Evolutionary conservation across 2,329 filamentous ascomycete species (phyloP).

Genomic region (Penicillium nordicum): DNA sequence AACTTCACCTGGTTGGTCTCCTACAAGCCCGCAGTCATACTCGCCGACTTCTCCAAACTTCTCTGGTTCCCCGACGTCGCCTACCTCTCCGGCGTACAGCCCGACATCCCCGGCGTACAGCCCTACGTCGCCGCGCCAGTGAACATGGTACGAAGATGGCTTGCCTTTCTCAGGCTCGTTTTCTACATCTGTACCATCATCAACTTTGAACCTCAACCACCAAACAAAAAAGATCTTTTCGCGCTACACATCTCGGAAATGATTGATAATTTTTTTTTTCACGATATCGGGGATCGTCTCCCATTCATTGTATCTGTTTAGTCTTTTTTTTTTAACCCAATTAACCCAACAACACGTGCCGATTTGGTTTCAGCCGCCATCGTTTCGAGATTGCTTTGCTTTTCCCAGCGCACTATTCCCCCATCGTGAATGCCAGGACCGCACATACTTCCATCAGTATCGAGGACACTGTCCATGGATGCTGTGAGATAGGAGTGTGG

Average conservation of each 20-base stretch:
- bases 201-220: conserved; percentile 26
- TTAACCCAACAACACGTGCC: conserved; percentile 11
- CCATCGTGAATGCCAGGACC: background rate
- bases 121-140: conserved; percentile 45
- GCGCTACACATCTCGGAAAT: conserved; percentile 36
- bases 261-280: conserved; percentile 37
- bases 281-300: conserved; percentile 31
- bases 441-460: conserved; percentile 19
- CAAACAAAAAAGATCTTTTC: conserved; percentile 37
- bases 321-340: conserved; percentile 10
- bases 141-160: conserved; percentile 25
- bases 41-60: conserved; percentile 52
- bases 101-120: conserved; percentile 45
- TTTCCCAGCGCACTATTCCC: conserved; percentile 5
- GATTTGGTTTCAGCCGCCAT: conserved; percentile 22
- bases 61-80: conserved; percentile 45
- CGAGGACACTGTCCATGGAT: background rate
- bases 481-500: background rate
- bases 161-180: conserved; percentile 20
- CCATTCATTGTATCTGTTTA: conserved; percentile 35
- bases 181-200: conserved; percentile 41
- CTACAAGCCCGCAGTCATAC: conserved; percentile 47
- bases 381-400: conserved; percentile 32
- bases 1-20: conserved; percentile 52
- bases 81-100: conserved; percentile 44